Evolutionary conservation across 176 grass and related monocot species (phyloP).

Genomic region (Luzula sylvatica): DNA sequence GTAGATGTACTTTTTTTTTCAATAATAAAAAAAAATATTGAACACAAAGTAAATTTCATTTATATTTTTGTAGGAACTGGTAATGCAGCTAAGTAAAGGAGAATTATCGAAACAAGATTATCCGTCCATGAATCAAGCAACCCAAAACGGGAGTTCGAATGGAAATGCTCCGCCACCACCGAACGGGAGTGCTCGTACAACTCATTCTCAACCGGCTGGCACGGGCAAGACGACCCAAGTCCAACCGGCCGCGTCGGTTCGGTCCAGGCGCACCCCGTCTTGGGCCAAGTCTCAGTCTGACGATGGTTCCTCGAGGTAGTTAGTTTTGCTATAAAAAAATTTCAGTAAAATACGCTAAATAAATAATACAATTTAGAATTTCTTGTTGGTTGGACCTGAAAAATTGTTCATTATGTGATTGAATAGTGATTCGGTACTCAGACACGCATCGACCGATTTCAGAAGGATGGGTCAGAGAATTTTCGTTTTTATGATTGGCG

Average conservation of each 20-base stretch:
- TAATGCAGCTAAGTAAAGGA: conserved; percentile 67
- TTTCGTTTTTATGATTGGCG: conserved; percentile 87
- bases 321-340: too few species aligned
- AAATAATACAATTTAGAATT: too few species aligned
- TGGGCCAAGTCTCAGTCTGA: conserved; percentile 69
- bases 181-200: conserved; percentile 15
- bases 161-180: background rate
- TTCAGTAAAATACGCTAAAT: too few species aligned
- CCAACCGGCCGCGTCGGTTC: conserved; percentile 45
- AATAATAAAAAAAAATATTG: too few species aligned
- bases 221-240: conserved; percentile 18
- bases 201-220: conserved; percentile 15
- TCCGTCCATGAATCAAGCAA: conserved; percentile 53
- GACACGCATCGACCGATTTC: conserved; percentile 59
- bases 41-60: background rate
- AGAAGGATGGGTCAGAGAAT: conserved; percentile 91
- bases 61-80: conserved; percentile 44
- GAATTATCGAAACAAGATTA: conserved; percentile 63
- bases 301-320: conserved; percentile 79
- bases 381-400: too few species aligned
- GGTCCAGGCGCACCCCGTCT: conserved; percentile 67
- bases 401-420: too few species aligned
- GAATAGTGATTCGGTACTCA: conserved; percentile 80
- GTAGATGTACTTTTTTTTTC: conserved; percentile 46
- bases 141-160: background rate